These are phyloP conservation scores for Paramecium biaurelia DNA, from an alignment of 73 alveolate genomes.

Conservation along the genomic window DNA sequence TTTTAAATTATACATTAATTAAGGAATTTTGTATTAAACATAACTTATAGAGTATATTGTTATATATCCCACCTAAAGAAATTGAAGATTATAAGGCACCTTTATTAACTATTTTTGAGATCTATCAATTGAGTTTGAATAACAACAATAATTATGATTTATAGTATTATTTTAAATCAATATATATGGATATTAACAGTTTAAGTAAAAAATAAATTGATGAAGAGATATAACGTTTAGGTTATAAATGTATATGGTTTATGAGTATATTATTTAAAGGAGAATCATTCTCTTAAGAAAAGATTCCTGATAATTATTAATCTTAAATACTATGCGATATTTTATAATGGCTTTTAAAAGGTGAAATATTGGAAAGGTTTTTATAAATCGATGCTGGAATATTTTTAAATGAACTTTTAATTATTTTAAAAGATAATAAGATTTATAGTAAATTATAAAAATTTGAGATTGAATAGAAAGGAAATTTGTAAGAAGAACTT, in stretches of 20 bases:
- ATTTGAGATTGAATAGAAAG: not conserved
- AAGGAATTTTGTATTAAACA: not conserved
- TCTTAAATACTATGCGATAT: not conserved
- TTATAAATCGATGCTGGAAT: not conserved
- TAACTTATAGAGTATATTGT: not conserved
- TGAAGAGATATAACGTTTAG: not conserved
- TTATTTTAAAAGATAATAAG: not conserved
- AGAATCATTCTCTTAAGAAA: not conserved
- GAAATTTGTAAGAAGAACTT: not conserved
- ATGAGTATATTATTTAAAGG: not conserved
- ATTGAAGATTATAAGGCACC: slow-evolving; percentile 28
- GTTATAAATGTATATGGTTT: slow-evolving; percentile 40
- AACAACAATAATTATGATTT: not conserved
- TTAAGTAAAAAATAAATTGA: not conserved
- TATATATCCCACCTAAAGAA: not conserved
- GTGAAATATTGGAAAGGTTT: not conserved
- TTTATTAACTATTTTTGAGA: not conserved
- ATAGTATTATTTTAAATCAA: not conserved
- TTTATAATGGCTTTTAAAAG: not conserved
- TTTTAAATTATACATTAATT: not conserved
- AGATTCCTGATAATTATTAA: not conserved
- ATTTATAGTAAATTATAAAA: not conserved
- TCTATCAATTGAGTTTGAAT: not conserved
- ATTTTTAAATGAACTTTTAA: not conserved
- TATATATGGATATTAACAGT: not conserved